A percentile compares a stretch with the other conserved stretches of the same genome.
These are phyloP conservation scores for Calonectria henricotiae DNA, from an alignment of 2,329 filamentous ascomycete species.

Conservation along the genomic window DNA sequence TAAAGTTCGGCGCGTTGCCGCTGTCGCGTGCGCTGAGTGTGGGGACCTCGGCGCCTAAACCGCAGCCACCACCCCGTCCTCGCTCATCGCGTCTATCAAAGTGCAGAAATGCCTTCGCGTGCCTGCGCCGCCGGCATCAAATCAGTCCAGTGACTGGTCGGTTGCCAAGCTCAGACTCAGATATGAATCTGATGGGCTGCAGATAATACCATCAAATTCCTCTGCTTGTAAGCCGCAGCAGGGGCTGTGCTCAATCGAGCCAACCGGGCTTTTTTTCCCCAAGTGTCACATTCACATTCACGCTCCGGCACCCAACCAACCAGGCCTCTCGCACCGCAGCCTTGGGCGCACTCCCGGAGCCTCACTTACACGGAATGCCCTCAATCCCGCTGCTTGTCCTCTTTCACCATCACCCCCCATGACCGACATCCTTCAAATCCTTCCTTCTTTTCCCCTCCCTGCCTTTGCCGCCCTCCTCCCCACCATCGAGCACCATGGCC, in stretches of 20 bases:
- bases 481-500: conserved; percentile 82
- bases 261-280: background rate
- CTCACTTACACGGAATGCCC: conserved; percentile 36
- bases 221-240: conserved; percentile 11
- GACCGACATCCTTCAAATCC: conserved; percentile 88
- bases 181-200: conserved; percentile 8
- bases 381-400: conserved; percentile 18
- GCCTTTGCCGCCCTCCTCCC: conserved; percentile 84
- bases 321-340: background rate
- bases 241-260: conserved; percentile 2
- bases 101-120: conserved; percentile 3
- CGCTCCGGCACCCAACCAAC: background rate
- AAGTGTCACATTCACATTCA: conserved; percentile 10
- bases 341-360: conserved; percentile 6
- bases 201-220: background rate
- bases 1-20: too few relatives aligned
- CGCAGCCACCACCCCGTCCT: background rate
- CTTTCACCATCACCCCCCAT: conserved; percentile 65
- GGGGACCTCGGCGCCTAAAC: conserved; percentile 19
- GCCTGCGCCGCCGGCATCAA: conserved; percentile 12
- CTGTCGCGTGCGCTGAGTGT: background rate
- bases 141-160: background rate
- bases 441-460: conserved; percentile 84
- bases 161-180: background rate
- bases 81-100: conserved; percentile 24